A percentile compares a stretch with the other conserved stretches of the same genome.
These are phyloP conservation scores for Rossbeevera mucosa DNA, from an alignment of 768 basidiomycete species.

Conservation along the genomic window DNA sequence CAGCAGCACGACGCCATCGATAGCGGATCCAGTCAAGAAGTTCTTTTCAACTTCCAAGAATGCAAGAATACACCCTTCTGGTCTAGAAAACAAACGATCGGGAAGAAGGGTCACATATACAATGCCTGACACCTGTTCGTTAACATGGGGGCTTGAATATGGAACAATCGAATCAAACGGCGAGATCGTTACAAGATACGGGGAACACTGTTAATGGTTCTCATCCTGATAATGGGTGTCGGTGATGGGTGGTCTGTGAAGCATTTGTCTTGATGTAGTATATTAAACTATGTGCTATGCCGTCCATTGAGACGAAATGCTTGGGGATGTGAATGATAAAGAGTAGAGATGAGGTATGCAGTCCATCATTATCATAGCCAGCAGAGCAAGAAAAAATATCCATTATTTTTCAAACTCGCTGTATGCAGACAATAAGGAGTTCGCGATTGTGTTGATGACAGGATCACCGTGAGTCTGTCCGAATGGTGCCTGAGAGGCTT, in stretches of 20 bases:
- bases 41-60: neutral
- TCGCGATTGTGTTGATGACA: conserved; percentile 56
- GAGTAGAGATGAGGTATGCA: conserved; percentile 2
- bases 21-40: neutral
- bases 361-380: conserved; percentile 4
- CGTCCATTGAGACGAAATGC: conserved; percentile 22
- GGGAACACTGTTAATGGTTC: neutral
- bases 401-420: conserved; percentile 17
- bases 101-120: neutral
- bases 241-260: conserved; percentile 4
- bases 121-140: neutral
- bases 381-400: neutral
- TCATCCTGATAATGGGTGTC: conserved; percentile 4
- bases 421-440: conserved; percentile 29
- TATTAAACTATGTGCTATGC: conserved; percentile 17
- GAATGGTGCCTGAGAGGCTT: conserved; percentile 66
- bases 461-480: conserved; percentile 46
- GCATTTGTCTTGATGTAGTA: conserved; percentile 12
- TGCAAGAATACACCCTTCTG: neutral
- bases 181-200: neutral
- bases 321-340: conserved; percentile 13
- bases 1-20: neutral
- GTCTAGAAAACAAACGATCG: neutral
- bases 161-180: neutral
- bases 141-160: neutral